Conservation (phyloP, 768 basidiomycete genomes). For the Boletus pseudo-olivaceus region DNA sequence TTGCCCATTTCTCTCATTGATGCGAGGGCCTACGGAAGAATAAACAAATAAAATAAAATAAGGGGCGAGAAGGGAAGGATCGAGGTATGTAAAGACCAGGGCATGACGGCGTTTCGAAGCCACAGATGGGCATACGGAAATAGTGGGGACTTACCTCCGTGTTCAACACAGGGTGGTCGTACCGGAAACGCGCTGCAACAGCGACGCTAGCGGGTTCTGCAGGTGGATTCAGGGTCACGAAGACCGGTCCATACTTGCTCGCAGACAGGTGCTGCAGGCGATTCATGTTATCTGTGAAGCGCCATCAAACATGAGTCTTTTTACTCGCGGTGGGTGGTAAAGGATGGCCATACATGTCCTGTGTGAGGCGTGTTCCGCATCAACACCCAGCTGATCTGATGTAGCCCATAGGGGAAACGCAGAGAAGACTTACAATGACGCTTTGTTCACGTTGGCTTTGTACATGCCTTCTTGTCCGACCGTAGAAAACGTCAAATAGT, state of each 20-base stretch:
- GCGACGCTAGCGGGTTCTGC: constrained; percentile 44
- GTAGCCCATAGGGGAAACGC: background rate
- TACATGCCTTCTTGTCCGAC: constrained; percentile 33
- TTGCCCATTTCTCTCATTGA: constrained; percentile 50
- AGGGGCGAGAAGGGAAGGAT: background rate
- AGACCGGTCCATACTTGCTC: constrained; percentile 52
- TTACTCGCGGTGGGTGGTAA: background rate
- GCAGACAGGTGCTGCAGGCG: constrained; percentile 65
- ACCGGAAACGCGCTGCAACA: constrained; percentile 50
- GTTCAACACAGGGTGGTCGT: constrained; percentile 70
- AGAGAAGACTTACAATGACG: constrained; percentile 51
- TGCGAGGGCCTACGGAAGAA: constrained; percentile 40
- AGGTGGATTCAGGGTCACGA: constrained; percentile 73
- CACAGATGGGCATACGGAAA: background rate
- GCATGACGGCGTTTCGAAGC: background rate
- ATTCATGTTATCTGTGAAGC: constrained; percentile 65
- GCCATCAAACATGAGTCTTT: background rate
- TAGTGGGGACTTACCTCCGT: constrained; percentile 35
- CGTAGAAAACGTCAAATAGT: constrained; percentile 59
- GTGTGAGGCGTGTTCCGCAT: background rate
- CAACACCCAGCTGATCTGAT: background rate
- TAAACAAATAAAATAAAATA: background rate
- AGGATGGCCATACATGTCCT: constrained; percentile 42
- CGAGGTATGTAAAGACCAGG: background rate
- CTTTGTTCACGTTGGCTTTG: constrained; percentile 51